These are phyloP conservation scores for Debaryomyces sp. DNA, from an alignment of 1,139 yeast genomes.

Conservation along the genomic window DNA sequence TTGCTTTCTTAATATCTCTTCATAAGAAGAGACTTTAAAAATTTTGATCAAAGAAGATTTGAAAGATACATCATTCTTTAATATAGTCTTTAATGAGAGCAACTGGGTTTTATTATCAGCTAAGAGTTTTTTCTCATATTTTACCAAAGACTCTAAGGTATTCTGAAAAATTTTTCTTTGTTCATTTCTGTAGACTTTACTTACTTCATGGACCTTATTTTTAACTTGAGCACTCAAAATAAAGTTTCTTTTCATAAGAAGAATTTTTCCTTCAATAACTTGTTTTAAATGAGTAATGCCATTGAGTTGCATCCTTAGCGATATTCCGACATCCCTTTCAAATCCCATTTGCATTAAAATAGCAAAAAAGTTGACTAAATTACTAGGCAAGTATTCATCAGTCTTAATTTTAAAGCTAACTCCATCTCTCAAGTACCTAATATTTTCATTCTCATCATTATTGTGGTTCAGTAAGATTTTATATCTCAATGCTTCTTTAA, in stretches of 20 bases:
- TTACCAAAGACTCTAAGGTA: slow-evolving; percentile 9
- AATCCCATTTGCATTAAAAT: slow-evolving; percentile 9
- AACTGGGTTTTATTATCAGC: slow-evolving; percentile 7
- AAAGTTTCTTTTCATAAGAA: slow-evolving; percentile 5
- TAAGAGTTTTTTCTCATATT: slow-evolving; percentile 10
- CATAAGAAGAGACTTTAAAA: slow-evolving; percentile 8
- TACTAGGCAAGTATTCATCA: slow-evolving; percentile 8
- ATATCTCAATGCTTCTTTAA: slow-evolving; percentile 7
- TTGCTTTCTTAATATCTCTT: slow-evolving; percentile 7
- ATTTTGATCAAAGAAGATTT: slow-evolving; percentile 1
- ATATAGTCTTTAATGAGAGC: slow-evolving; percentile 11
- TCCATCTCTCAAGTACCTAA: slow-evolving; percentile 8
- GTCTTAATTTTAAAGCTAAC: slow-evolving; percentile 9
- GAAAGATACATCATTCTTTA: slow-evolving; percentile 11
- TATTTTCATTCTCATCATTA: slow-evolving; percentile 1
- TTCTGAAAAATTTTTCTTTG: slow-evolving; percentile 11
- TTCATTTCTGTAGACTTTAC: slow-evolving; percentile 8
- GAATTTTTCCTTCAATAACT: slow-evolving; percentile 9
- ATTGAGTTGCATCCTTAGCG: slow-evolving; percentile 12
- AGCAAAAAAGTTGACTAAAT: slow-evolving; percentile 11
- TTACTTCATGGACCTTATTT: slow-evolving; percentile 1
- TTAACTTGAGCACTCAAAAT: not conserved
- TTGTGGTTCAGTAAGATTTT: slow-evolving; percentile 8
- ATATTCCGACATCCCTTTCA: slow-evolving; percentile 9
- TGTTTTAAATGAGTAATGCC: slow-evolving; percentile 8